Evolutionary conservation across 202 grass and related monocot species (phyloP).

Genomic region (Schoenoplectus tabernaemontani): DNA sequence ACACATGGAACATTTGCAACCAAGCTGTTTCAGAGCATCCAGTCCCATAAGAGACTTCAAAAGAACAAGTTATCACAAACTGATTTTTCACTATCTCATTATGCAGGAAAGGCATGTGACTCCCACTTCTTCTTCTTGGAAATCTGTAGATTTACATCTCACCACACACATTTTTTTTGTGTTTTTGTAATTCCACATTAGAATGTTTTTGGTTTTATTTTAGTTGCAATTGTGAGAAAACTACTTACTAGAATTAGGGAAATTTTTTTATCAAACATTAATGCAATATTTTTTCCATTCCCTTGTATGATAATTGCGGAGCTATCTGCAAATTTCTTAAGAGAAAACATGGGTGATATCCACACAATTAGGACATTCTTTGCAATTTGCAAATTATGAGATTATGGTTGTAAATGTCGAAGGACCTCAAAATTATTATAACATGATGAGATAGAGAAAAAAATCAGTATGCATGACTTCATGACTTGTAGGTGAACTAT

Average conservation of each 20-base stretch:
- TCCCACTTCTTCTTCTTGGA: constrained; percentile 38
- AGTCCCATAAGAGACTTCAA: constrained; percentile 47
- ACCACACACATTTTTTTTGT: not conserved
- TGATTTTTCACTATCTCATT: constrained; percentile 65
- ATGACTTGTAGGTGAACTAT: constrained; percentile 51
- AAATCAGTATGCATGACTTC: constrained; percentile 24
- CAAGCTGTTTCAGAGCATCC: constrained; percentile 71
- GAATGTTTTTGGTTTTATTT: not conserved
- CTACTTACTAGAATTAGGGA: not conserved
- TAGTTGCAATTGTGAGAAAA: not conserved
- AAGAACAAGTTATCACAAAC: constrained; percentile 66
- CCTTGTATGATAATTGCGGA: not conserved
- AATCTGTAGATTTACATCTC: constrained; percentile 1
- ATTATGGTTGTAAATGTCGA: not conserved
- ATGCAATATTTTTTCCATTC: not conserved
- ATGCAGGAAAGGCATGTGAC: constrained; percentile 79
- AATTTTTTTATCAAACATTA: not conserved
- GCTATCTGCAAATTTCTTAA: not conserved
- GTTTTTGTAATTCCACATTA: not conserved
- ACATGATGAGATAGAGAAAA: constrained; percentile 24
- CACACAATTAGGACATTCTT: not conserved
- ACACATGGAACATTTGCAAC: constrained; percentile 63
- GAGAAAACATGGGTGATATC: not conserved
- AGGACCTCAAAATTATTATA: constrained; percentile 4
- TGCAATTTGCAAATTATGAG: not conserved